Conservation (phyloP, 352 stramenopile species). For the Phytopythium delawarense region DNA sequence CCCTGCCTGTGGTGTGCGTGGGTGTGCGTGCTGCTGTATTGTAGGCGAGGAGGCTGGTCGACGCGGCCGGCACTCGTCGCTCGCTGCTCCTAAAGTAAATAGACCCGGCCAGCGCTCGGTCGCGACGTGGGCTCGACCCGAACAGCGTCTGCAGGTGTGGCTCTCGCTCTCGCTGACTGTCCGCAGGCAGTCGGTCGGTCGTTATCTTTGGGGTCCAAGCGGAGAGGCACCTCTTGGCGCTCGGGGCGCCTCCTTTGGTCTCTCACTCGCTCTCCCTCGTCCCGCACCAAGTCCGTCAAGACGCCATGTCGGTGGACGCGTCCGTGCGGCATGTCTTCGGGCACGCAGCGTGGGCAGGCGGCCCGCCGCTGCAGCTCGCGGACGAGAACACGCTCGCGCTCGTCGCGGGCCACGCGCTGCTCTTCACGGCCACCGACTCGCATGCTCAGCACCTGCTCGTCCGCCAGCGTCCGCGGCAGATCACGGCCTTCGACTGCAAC, state of each 20-base stretch:
- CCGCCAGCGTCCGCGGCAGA: conserved; percentile 39
- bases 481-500: conserved; percentile 67
- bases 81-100: conserved; percentile 6
- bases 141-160: background rate
- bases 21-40: conserved; percentile 6
- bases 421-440: conserved; percentile 63
- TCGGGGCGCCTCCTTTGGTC: background rate
- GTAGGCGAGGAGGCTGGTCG: conserved; percentile 2
- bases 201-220: background rate
- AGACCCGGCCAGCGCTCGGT: background rate
- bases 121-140: background rate
- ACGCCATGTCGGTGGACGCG: conserved; percentile 44
- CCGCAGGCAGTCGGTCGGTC: background rate
- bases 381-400: conserved; percentile 68
- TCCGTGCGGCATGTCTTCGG: conserved; percentile 61
- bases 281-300: background rate
- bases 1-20: background rate
- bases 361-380: conserved; percentile 45
- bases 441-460: conserved; percentile 64
- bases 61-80: background rate
- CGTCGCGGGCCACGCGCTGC: conserved; percentile 55
- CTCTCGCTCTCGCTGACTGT: background rate
- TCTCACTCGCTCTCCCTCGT: background rate
- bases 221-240: background rate
- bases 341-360: conserved; percentile 31